These are phyloP conservation scores for Porcisia hertigi DNA, from an alignment of 208 protist genomes.

Conservation along the genomic window DNA sequence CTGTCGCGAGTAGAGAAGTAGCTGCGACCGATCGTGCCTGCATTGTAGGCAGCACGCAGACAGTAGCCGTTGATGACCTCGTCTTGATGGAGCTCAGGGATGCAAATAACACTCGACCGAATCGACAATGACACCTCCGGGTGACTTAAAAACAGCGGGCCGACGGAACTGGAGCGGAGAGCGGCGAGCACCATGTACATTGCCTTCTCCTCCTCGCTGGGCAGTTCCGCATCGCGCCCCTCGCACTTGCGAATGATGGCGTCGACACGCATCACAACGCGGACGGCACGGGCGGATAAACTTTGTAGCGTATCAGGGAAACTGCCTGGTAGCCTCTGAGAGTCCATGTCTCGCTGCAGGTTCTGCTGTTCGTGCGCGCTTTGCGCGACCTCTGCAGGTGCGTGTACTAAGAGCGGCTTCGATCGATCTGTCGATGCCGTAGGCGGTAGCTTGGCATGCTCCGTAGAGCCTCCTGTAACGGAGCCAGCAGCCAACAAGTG, in stretches of 20 bases:
- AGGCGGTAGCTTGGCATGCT: neutral
- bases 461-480: neutral
- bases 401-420: neutral
- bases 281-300: constrained; percentile 33
- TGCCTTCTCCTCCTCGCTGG: constrained; percentile 35
- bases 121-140: constrained; percentile 82
- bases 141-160: constrained; percentile 61
- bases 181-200: constrained; percentile 57
- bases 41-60: constrained; percentile 46
- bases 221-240: constrained; percentile 20
- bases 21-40: constrained; percentile 73
- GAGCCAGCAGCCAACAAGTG: neutral
- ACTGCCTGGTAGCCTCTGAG: neutral
- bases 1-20: constrained; percentile 47
- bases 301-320: neutral
- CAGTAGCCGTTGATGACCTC: constrained; percentile 59
- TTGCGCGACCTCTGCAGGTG: neutral
- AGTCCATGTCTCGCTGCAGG: neutral
- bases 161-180: constrained; percentile 51
- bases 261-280: constrained; percentile 40
- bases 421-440: neutral
- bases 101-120: constrained; percentile 66
- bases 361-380: neutral
- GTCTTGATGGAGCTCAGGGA: constrained; percentile 58
- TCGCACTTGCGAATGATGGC: constrained; percentile 51